phyloP scores from a whole-genome alignment of 1,284 basidiomycete species.

The Ganoderma resinaceum region DNA sequence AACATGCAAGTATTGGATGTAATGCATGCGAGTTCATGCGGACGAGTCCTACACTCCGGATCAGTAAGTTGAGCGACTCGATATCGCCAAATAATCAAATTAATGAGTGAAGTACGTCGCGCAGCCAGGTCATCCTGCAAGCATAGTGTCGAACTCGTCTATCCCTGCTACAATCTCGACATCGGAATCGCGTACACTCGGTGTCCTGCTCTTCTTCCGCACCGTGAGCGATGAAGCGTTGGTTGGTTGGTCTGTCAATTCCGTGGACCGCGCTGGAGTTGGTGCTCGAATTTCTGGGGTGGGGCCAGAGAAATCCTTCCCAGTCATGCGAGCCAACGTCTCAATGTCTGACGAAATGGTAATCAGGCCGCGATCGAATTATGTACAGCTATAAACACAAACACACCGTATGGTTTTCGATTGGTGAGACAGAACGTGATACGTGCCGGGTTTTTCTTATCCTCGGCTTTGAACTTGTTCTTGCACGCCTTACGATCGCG shows the following conservation, averaged over 20 bases:
- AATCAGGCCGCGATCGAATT: neutral
- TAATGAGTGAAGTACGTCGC: neutral
- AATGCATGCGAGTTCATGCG: too few species aligned
- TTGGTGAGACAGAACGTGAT: slow-evolving; percentile 74
- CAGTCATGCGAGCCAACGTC: slow-evolving; percentile 76
- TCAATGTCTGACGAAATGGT: slow-evolving; percentile 59
- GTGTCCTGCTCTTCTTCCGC: slow-evolving; percentile 40
- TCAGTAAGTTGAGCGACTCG: neutral
- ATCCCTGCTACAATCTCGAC: slow-evolving; percentile 41
- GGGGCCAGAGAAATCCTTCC: slow-evolving; percentile 82
- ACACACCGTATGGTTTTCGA: slow-evolving; percentile 71
- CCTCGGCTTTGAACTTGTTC: slow-evolving; percentile 90
- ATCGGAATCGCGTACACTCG: slow-evolving; percentile 29
- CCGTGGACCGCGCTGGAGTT: slow-evolving; percentile 41
- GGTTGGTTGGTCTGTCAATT: slow-evolving; percentile 13
- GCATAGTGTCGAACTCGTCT: slow-evolving; percentile 32
- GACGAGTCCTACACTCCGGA: neutral
- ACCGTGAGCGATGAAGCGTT: neutral
- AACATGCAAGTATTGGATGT: too few species aligned
- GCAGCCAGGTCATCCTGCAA: neutral
- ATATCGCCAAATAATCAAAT: neutral
- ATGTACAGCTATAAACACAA: slow-evolving; percentile 21
- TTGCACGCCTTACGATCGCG: slow-evolving; percentile 90
- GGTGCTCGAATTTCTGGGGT: slow-evolving; percentile 72
- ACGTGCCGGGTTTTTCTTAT: slow-evolving; percentile 75